Base-by-base conservation (phyloP, 208 protist genomes). In the Acanthamoeba rhysodes region DNA sequence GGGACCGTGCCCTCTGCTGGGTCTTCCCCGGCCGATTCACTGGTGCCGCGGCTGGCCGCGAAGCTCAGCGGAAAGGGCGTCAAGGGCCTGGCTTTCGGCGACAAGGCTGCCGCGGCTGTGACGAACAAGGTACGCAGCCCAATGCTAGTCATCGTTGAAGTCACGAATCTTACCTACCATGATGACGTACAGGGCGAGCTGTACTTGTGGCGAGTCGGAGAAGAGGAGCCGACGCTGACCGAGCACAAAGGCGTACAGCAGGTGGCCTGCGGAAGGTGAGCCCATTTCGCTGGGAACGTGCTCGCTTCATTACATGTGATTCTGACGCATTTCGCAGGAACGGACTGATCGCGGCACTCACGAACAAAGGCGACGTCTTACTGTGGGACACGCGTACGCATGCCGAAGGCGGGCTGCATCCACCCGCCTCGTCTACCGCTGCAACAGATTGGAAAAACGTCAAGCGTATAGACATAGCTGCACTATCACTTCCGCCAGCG, bases 311-410 rank as follows among this genome's bases (percentile, higher is more conserved):
- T 48, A 7, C 45, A 48, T 7, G 7, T 48, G 45, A 4, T 37
- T 16, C 22, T 76, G 0, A 84, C 66, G n/a, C 14, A 48, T 9
- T 48, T 48, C 8, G 45, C 20, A 87, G 78, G 45, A 87, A 87
- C 22, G 78, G 78, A 10, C 48, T 87, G 45, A 87, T 87, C 50
- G 78, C 78, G 9, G 78, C 78, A 2, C 45, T 87, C 7, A 87
- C 78, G 27, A 7, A 53, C 9, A 27, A n/a, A 24, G 78, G 78
- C 37, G 78, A 87, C 22, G 50, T 87, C 4, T 41, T 87, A 4
- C 78, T 87, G 78, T 87, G 78, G 78, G 78, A 87, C 16, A 1
- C 78, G n/a, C 78, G 78, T 24, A 62, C 78, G 22, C 78, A 62
- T 22, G 37, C 18, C 8, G 45, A 53, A 59, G 78, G 78, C 78